phyloP scores from a whole-genome alignment of 148 eudicot genomes.

The Pouteria glomerata region DNA sequence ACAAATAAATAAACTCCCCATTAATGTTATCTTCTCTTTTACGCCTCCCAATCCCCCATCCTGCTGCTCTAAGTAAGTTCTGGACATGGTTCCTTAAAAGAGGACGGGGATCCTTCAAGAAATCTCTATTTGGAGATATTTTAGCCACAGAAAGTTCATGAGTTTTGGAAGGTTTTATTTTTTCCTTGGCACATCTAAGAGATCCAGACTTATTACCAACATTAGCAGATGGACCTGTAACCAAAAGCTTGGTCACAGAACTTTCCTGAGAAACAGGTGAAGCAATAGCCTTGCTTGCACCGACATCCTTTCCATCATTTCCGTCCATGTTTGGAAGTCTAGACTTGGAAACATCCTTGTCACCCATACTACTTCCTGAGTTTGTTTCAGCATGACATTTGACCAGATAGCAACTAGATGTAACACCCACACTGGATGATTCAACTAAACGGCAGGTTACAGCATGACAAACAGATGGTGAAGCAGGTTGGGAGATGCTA shows the following conservation, averaged over 20 bases:
- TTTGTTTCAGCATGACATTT: conserved; percentile 34
- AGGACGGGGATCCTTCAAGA: conserved; percentile 52
- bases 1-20: conserved; percentile 54
- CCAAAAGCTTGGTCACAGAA: conserved; percentile 51
- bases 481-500: conserved; percentile 27
- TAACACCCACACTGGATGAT: conserved; percentile 59
- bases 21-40: conserved; percentile 47
- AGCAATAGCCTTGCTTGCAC: conserved; percentile 41
- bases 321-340: conserved; percentile 38
- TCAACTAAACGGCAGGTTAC: conserved; percentile 75
- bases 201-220: conserved; percentile 25
- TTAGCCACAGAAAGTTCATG: conserved; percentile 33
- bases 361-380: conserved; percentile 22
- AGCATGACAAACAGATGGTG: conserved; percentile 20
- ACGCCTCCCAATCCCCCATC: conserved; percentile 76
- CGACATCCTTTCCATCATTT: conserved; percentile 50
- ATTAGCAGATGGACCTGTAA: conserved; percentile 20
- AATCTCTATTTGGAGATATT: conserved; percentile 30
- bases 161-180: conserved; percentile 30
- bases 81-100: conserved; percentile 59
- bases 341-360: conserved; percentile 19
- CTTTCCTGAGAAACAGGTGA: conserved; percentile 86
- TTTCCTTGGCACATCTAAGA: conserved; percentile 24
- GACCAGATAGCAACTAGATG: conserved; percentile 57
- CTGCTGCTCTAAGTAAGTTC: conserved; percentile 56